A percentile compares a stretch with the other conserved stretches of the same genome.
Conservation (phyloP, 1,284 basidiomycete genomes). For the Farysia itapuensis region DNA sequence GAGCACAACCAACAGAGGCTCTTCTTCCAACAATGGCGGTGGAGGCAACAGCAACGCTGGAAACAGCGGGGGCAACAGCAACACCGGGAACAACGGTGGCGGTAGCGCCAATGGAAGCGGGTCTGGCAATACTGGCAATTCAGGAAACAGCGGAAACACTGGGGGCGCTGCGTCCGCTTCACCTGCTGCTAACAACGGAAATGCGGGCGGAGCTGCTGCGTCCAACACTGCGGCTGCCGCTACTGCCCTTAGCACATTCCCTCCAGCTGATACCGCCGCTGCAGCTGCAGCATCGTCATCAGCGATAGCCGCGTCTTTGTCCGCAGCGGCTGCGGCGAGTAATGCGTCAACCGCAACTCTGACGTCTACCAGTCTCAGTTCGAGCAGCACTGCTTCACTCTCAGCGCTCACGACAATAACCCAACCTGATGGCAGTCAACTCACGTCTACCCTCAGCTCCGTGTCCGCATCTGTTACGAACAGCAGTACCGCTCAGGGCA, state of each 20-base stretch:
- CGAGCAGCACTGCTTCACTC: not conserved
- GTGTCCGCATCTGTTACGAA: no score
- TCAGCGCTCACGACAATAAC: not conserved
- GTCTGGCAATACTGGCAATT: slow-evolving; percentile 4
- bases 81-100: slow-evolving; percentile 5
- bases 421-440: no score
- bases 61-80: slow-evolving; percentile 5
- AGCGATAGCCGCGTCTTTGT: slow-evolving; percentile 8
- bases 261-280: slow-evolving; percentile 3
- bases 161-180: slow-evolving; percentile 1
- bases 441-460: no score
- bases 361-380: no score
- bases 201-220: no score
- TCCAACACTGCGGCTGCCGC: slow-evolving; percentile 1
- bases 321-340: slow-evolving; percentile 17
- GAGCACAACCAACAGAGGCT: not conserved
- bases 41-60: slow-evolving; percentile 2
- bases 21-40: not conserved
- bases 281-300: slow-evolving; percentile 8
- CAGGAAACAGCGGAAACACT: slow-evolving; percentile 5
- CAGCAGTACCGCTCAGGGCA: no score
- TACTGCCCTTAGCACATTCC: slow-evolving; percentile 1
- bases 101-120: slow-evolving; percentile 3
- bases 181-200: slow-evolving; percentile 2
- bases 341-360: not conserved